These are phyloP conservation scores for Aegilops tauschii DNA, from an alignment of 176 grass and related monocot genomes.

Conservation along the genomic window DNA sequence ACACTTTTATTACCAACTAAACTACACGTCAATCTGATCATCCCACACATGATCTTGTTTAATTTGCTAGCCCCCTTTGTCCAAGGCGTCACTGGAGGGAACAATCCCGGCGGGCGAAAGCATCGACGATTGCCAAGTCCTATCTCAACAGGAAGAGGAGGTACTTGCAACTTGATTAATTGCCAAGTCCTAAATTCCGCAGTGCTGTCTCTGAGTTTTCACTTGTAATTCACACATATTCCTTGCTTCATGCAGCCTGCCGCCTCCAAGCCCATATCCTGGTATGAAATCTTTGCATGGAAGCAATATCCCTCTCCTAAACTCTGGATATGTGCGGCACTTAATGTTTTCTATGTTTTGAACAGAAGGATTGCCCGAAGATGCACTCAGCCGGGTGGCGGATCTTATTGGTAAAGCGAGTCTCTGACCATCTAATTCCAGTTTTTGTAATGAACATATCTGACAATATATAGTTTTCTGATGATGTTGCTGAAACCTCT, in stretches of 20 bases:
- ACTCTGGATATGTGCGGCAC: neutral
- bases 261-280: neutral
- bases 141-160: neutral
- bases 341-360: neutral
- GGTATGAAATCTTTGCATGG: neutral
- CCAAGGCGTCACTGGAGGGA: neutral
- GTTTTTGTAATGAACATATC: too few relatives aligned
- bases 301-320: neutral
- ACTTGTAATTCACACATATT: neutral
- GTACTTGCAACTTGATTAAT: neutral
- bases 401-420: neutral
- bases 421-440: neutral
- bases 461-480: neutral
- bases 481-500: neutral
- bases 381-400: too few relatives aligned
- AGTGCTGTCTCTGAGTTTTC: neutral
- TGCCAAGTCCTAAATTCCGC: neutral
- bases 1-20: neutral
- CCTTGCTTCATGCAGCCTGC: neutral
- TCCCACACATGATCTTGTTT: neutral
- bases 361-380: neutral
- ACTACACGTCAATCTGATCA: neutral
- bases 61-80: neutral
- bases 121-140: neutral
- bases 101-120: neutral